These are phyloP conservation scores for Comarum palustre DNA, from an alignment of 306 rosid genomes.

Conservation along the genomic window DNA sequence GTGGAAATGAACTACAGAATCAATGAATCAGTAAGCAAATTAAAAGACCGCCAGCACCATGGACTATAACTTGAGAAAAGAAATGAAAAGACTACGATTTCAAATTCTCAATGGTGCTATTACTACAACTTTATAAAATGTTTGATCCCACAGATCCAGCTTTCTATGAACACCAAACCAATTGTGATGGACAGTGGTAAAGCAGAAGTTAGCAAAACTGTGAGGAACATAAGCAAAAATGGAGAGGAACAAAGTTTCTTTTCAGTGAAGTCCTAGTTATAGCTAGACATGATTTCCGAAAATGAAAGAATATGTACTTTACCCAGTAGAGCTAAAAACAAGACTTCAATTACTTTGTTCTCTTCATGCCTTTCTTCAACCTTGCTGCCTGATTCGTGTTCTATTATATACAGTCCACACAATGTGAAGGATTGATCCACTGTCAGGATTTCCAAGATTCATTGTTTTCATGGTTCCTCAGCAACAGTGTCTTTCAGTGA, in stretches of 20 bases:
- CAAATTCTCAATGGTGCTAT: constrained; percentile 20
- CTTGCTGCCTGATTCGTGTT: constrained; percentile 27
- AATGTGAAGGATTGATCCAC: constrained; percentile 5
- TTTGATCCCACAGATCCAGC: constrained; percentile 24
- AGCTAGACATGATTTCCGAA: constrained; percentile 17
- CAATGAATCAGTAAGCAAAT: neutral
- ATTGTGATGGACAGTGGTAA: constrained; percentile 28
- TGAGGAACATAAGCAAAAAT: constrained; percentile 22
- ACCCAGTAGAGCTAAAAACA: constrained; percentile 30
- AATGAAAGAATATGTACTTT: constrained; percentile 17
- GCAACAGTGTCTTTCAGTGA: constrained; percentile 49
- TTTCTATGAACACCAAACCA: constrained; percentile 31
- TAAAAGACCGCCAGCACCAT: neutral
- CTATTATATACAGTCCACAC: constrained; percentile 35
- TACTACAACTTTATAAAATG: constrained; percentile 32
- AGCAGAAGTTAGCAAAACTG: constrained; percentile 50
- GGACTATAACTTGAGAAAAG: neutral
- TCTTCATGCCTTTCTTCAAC: constrained; percentile 21
- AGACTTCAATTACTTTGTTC: constrained; percentile 23
- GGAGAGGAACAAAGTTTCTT: constrained; percentile 17
- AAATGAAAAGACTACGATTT: constrained; percentile 12
- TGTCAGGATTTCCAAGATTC: neutral
- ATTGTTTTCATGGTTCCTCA: constrained; percentile 42
- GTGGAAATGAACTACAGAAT: neutral
- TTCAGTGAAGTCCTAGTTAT: constrained; percentile 25